Base-by-base conservation (phyloP, 768 basidiomycete genomes). In the Lepiota venenata region DNA sequence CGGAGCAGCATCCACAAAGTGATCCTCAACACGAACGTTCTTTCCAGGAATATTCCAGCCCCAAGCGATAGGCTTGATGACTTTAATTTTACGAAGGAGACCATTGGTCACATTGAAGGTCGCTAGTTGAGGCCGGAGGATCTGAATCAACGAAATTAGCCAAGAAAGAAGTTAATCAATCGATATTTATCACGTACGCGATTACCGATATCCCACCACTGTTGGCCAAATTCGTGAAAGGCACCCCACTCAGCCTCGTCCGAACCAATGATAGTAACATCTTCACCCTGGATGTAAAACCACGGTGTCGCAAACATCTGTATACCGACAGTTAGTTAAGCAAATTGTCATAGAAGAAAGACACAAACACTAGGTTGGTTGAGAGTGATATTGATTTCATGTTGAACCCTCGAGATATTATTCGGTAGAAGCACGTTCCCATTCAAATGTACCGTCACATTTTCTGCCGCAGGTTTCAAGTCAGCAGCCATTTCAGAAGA, bases 21-120 rank as follows among this genome's bases (percentile, higher is more conserved):
- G 72, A 55, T 75, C 67, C 48, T 69, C 66, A 10, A 74, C 70
- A 35, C 62, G 65, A 22, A 75, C 61, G 56, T 75, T 76, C 52
- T 63, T 55, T 3, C 73, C 73, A 3, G 72, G 70, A 16, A 76
- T 54, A 58, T 71, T 72, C 71, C 72, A 75, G 8, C 73, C 74
- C 78, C 78, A 80, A 9, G 78, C 77, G 51, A 80, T 66, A 9
- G 78, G 77, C 50, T 79, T 77, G 62, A 74, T 72, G 51, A 76
- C 68, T 70, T 78, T 72, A 11, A 75, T 61, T 40, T 71, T 63
- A 21, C 62, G 59, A 16, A 69, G 59, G 36, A 66, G 49, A 16
- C 75, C 75, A 42, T 72, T 72, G 6, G 75, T 76, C 8, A 76
- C 73, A 49, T 76, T 77, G 65, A 76, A 77, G 1, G 74, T 75